Evolutionary conservation across 768 basidiomycete genomes (phyloP), one percentile per base, ranked within the genome.

Genomic region (Dictyophora rubrovolvata): DNA sequence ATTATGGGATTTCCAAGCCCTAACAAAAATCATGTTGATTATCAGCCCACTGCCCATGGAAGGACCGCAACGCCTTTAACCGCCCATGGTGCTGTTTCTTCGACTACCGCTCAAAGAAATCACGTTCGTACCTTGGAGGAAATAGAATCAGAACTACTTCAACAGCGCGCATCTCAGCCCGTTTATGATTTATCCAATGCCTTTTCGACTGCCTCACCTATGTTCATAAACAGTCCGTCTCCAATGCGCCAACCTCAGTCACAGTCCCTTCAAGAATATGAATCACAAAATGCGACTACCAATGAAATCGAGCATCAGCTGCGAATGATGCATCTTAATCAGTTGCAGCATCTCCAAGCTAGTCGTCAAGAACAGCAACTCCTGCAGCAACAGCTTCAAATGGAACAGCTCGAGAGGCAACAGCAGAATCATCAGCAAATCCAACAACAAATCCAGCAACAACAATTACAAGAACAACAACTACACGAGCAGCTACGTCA

Each of bases 121-220:
- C 42, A 42, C n/a, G 75, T 77, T 10, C 82, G 83, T 18, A 90
- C 88, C 0, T 68, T 92, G 23, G 84, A 88, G 63, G 90, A 93
- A 63, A 85, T 93, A 60, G 90, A 93, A 66, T 80, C 83, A 2
- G 90, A 93, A 69, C 89, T 91, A 87, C 77, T 78, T 1, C 52
- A 59, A 23, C 57, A 59, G 18, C 34, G 36, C 17, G 48, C 20
- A 20, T 36, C 57, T 51, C 16, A 50, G 18, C 35, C 33, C 7
- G 78, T 76, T 21, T 81, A 81, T 28, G 63, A 61, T 2, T 65
- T 67, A 23, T 50, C 61, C 0, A 47, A 42, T 51, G 46, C 28
- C 20, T 36, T 18, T 46, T 22, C 28, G 53, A 34, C 42, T 42
- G n/a, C 42, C n/a, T 42, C 42, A 42, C 42, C 42, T n/a, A n/a